phyloP scores from a whole-genome alignment of 768 basidiomycete species.

The Daedalea quercina region DNA sequence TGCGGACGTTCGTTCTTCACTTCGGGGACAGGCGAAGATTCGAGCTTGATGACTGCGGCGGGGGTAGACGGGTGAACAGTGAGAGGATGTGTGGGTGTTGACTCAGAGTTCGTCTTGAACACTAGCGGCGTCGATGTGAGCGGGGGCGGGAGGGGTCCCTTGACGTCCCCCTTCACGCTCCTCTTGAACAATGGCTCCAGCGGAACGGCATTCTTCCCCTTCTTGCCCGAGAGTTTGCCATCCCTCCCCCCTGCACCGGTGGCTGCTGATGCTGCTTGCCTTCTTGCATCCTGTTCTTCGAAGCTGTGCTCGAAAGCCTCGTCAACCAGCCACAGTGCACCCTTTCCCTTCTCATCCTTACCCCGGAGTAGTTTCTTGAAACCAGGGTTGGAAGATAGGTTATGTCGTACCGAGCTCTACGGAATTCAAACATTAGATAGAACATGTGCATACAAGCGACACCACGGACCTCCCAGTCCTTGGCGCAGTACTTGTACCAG shows the following conservation, averaged over 20 bases:
- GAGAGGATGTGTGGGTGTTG: not conserved
- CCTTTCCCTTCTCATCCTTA: slow-evolving; percentile 83
- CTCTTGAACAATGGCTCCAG: slow-evolving; percentile 64
- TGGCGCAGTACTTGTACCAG: slow-evolving; percentile 84
- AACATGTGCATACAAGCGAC: not conserved
- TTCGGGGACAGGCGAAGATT: slow-evolving; percentile 11
- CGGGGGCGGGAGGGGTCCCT: slow-evolving; percentile 54
- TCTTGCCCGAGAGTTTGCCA: slow-evolving; percentile 41
- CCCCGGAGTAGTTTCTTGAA: slow-evolving; percentile 89
- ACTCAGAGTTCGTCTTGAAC: slow-evolving; percentile 30
- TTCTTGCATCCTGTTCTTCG: slow-evolving; percentile 61
- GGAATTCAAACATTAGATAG: not conserved
- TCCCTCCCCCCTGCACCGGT: slow-evolving; percentile 28
- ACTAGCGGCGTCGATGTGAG: slow-evolving; percentile 58
- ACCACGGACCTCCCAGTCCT: slow-evolving; percentile 82
- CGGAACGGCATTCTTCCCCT: slow-evolving; percentile 44
- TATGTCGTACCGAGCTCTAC: slow-evolving; percentile 87
- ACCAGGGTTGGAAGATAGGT: slow-evolving; percentile 85
- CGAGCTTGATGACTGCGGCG: slow-evolving; percentile 17
- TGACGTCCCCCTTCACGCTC: slow-evolving; percentile 58
- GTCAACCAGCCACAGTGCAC: slow-evolving; percentile 91
- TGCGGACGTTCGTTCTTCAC: not conserved
- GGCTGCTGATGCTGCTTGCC: slow-evolving; percentile 28
- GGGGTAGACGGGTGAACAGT: slow-evolving; percentile 4
- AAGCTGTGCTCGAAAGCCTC: slow-evolving; percentile 60